phyloP scores from a whole-genome alignment of 2,329 filamentous ascomycete species.

The Davidsoniella neocaledoniae region DNA sequence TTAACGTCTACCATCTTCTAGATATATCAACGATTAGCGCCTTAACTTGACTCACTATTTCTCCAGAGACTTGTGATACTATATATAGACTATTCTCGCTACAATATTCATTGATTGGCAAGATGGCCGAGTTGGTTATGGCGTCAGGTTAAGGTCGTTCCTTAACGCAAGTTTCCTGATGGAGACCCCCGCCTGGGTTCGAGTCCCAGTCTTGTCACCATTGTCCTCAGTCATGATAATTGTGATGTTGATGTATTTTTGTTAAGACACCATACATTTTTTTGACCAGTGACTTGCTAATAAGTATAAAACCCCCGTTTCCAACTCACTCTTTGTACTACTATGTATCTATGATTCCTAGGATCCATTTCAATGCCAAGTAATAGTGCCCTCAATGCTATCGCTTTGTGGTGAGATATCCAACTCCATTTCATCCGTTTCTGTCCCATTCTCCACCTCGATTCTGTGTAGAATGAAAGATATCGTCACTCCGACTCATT shows the following conservation, averaged over 20 bases:
- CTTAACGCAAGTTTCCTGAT: constrained; percentile 11
- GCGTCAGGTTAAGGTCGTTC: constrained; percentile 21
- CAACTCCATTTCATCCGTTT: constrained; percentile 1
- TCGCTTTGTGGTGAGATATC: not conserved
- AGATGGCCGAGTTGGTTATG: constrained; percentile 23
- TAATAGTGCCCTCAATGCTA: no score
- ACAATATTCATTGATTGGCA: constrained; percentile 3
- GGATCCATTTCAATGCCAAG: not conserved
- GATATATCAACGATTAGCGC: no score
- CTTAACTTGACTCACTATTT: no score
- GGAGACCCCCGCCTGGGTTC: constrained; percentile 11
- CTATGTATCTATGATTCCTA: no score
- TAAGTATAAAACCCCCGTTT: no score
- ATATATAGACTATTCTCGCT: no score
- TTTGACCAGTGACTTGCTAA: no score
- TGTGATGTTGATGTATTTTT: not conserved
- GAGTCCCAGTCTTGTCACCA: constrained; percentile 12
- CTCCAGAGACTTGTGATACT: no score
- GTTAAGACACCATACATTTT: not conserved
- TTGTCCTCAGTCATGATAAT: not conserved
- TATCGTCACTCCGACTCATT: not conserved
- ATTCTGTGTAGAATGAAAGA: not conserved
- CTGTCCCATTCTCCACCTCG: not conserved
- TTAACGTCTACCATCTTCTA: no score
- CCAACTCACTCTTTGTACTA: no score